Evolutionary conservation across 331 rosid species (phyloP), one percentile per base, ranked within the genome.

Genomic region (Erythrophleum ivorense): DNA sequence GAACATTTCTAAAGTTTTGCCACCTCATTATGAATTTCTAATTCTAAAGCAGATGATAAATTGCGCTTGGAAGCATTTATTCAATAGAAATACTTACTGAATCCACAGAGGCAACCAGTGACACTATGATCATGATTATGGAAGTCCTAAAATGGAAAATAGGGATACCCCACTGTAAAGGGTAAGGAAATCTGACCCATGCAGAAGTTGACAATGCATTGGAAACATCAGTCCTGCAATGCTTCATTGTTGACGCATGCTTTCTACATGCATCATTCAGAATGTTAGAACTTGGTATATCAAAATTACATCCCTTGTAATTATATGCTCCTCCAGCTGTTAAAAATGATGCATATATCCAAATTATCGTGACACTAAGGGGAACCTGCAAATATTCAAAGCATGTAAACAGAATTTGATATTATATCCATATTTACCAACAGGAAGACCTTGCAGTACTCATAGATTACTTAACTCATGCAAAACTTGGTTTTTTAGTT

Each of bases 241-340:
- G 91, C 72, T 82, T 87, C 97, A 93, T 91, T 43, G 97, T 88
- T 76, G 80, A 80, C 59, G 93, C 91, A 88, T 93, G 98, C 74
- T 86, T 89, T 91, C 91, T 90, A 84, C 99, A 95, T 10, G 91
- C 94, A 83, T 92, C 97, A 41, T 79, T 80, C 71, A 95, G 70
- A 82, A 95, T 88, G 88, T 93, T 95, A 64, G 99, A 95, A 91
- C 91, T 93, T 2, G 99, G 99, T 73, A 93, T 50, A 75, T 91
- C 72, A 48, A 94, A 82, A 84, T 87, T 87, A 86, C 99, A 93
- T 84, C 97, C 98, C 79, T 89, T 83, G 89, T 87, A 95, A 79
- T 89, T 81, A 77, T 93, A 95, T 43, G 93, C 99, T 77, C 98
- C 98, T 11, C 98, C 94, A 38, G 94, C 94, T 45, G 98, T 95